Evolutionary conservation across 768 basidiomycete genomes (phyloP), one percentile per base, ranked within the genome.

Genomic region (Lactifluus piperatus): DNA sequence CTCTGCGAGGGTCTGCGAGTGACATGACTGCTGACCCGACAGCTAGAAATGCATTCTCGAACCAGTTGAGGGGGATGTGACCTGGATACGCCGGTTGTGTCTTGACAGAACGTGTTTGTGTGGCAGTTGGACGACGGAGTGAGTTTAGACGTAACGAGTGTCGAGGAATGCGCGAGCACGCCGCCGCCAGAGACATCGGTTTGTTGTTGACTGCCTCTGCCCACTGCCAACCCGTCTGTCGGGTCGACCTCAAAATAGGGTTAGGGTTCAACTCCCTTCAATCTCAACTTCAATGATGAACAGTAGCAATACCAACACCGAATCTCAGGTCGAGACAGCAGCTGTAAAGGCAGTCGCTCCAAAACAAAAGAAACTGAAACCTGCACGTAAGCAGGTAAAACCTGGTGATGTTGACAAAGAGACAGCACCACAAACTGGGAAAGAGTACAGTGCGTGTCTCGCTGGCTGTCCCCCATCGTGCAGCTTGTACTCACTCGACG

Each of bases 381-480:
- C 94, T 4, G 94, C 94, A n/a, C 76, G 93, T 50, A 93, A 94
- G 67, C 94, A 97, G 68, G 93, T 97, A 13, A 87, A 89, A 65
- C 75, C 88, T 1, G 94, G 92, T 37, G 87, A 95, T 66, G 89
- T 95, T 18, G 90, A 90, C 64, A 92, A 91, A 74, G 84, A 81
- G 51, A 92, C 94, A 70, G 83, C 87, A 0, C 81, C 85, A 9
- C 94, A 97, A 72, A 91, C 92, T 0, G 94, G 94, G 50, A 95
- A 95, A 71, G 94, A 97, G 70, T 97, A 95, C 75, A 97, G 94
- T 94, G 66, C 67, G 88, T 82, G 47, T 39, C 60, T 11, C 51
- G 29, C 46, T 29, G n/a, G 32, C 29, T 56, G 39, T 58, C 56
- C 14, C 24, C 47, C 26, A 46, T 20, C 34, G 36, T 24, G 13